These are phyloP conservation scores for Aspergillus ochraceus DNA, from an alignment of 2,329 filamentous ascomycete genomes.

Conservation along the genomic window DNA sequence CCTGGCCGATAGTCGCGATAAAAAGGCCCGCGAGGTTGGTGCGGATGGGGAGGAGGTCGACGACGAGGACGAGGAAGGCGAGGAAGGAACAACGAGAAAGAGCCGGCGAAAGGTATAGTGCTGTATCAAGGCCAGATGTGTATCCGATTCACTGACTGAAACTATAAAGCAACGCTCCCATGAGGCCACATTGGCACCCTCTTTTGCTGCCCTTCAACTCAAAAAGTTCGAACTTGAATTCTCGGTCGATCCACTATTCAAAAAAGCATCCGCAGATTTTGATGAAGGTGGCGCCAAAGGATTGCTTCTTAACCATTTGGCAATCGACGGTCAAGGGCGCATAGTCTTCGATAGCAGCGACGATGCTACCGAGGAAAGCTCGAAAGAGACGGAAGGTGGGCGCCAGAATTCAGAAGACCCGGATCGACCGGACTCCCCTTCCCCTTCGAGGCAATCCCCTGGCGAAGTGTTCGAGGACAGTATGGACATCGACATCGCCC, in stretches of 20 bases:
- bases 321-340: constrained; percentile 85
- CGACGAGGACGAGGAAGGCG: constrained; percentile 61
- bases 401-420: constrained; percentile 47
- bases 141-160: constrained; percentile 24
- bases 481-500: constrained; percentile 74
- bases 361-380: constrained; percentile 62
- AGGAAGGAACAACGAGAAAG: constrained; percentile 50
- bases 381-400: constrained; percentile 36
- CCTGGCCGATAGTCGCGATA: constrained; percentile 73
- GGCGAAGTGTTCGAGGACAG: constrained; percentile 49
- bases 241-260: constrained; percentile 95
- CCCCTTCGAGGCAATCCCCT: constrained; percentile 31
- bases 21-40: constrained; percentile 64
- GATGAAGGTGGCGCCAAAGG: constrained; percentile 98
- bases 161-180: constrained; percentile 65
- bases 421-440: constrained; percentile 38
- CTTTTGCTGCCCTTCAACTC: constrained; percentile 82
- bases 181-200: constrained; percentile 88
- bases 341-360: constrained; percentile 99
- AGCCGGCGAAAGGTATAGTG: constrained; percentile 68
- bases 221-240: constrained; percentile 99
- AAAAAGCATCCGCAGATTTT: constrained; percentile 97
- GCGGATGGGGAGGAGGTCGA: constrained; percentile 60
- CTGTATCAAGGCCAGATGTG: neutral
- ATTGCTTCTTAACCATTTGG: constrained; percentile 90